These are phyloP conservation scores for Boletus sp. DNA, from an alignment of 768 basidiomycete species.

Conservation along the genomic window DNA sequence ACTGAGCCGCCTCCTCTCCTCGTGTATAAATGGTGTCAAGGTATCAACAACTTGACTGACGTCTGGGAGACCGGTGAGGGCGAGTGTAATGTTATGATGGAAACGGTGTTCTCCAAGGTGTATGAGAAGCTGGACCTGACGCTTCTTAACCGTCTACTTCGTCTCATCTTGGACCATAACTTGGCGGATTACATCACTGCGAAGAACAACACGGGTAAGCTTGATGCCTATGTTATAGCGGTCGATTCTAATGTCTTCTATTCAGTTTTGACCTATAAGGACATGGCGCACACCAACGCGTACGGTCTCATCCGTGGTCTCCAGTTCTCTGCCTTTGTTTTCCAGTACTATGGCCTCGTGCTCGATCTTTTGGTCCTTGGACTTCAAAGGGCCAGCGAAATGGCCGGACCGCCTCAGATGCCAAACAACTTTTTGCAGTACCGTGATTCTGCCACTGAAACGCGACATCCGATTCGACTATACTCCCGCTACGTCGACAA, in stretches of 20 bases:
- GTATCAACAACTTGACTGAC: constrained; percentile 97
- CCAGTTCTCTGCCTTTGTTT: constrained; percentile 98
- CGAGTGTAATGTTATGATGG: constrained; percentile 98
- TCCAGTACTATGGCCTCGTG: constrained; percentile 97
- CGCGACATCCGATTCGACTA: constrained; percentile 94
- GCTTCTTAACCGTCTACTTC: constrained; percentile 89
- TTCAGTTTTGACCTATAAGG: constrained; percentile 83
- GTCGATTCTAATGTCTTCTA: constrained; percentile 1
- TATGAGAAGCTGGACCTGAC: constrained; percentile 99
- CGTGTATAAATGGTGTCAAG: constrained; percentile 99
- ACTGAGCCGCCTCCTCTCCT: constrained; percentile 95
- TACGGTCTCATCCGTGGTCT: constrained; percentile 97
- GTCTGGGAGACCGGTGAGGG: constrained; percentile 99
- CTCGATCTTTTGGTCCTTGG: constrained; percentile 95
- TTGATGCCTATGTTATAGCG: neutral
- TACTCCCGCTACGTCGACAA: constrained; percentile 97
- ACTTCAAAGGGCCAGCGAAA: constrained; percentile 96
- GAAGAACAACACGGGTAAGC: constrained; percentile 88
- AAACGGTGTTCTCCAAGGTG: constrained; percentile 95
- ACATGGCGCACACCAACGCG: constrained; percentile 98
- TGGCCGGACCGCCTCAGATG: constrained; percentile 97
- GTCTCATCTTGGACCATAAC: constrained; percentile 97
- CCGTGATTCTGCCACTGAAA: constrained; percentile 93
- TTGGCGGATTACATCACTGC: constrained; percentile 98
- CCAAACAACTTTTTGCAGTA: constrained; percentile 99